Conservation (phyloP, 225 moss, liverwort and hornwort species). For the Polytrichum commune region DNA sequence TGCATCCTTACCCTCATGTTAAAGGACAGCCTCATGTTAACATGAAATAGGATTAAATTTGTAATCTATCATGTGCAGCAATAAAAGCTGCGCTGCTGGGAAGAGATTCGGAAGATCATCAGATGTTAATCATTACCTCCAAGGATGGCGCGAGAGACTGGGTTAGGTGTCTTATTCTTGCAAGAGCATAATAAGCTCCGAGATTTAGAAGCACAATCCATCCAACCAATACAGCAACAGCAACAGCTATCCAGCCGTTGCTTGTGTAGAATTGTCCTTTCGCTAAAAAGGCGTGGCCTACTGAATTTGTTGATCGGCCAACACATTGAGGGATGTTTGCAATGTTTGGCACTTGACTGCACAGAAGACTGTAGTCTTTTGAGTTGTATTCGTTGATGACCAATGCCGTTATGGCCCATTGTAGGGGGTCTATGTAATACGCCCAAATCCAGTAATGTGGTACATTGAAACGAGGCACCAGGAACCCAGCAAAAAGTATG, state of each 20-base stretch:
- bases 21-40: not conserved
- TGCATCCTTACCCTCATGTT: not conserved
- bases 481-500: constrained; percentile 88
- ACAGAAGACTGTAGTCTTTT: constrained; percentile 44
- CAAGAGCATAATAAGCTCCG: constrained; percentile 58
- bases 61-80: not conserved
- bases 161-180: constrained; percentile 58
- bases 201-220: constrained; percentile 72
- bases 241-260: constrained; percentile 73
- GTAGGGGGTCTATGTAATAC: constrained; percentile 87
- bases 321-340: constrained; percentile 58
- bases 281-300: constrained; percentile 84
- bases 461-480: constrained; percentile 66
- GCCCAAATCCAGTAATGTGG: constrained; percentile 94
- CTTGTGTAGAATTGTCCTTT: constrained; percentile 81
- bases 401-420: constrained; percentile 77
- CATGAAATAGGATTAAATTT: no score
- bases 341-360: constrained; percentile 49
- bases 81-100: no score
- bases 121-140: constrained; percentile 32
- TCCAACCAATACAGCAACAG: constrained; percentile 59
- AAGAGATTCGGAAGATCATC: no score
- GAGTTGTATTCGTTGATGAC: constrained; percentile 83
- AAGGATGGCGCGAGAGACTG: constrained; percentile 38
- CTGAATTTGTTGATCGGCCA: constrained; percentile 53